Evolutionary conservation across 148 eudicot genomes (phyloP).

Genomic region (Persicaria tinctoria): DNA sequence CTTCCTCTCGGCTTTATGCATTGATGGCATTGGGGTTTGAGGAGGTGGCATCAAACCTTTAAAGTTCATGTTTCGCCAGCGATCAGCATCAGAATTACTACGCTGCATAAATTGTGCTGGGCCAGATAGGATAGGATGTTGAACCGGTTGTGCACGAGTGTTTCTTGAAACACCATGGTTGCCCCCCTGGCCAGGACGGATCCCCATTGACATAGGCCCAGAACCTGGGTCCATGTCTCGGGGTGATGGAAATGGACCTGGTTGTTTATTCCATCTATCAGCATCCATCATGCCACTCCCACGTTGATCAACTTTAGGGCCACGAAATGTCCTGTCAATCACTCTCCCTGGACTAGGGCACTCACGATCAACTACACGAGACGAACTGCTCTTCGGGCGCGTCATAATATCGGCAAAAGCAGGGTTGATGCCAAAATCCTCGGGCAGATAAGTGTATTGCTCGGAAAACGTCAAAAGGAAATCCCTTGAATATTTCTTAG

Average conservation of each 20-base stretch:
- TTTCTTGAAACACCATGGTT: constrained; percentile 56
- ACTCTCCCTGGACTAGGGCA: constrained; percentile 54
- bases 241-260: constrained; percentile 33
- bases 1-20: constrained; percentile 89
- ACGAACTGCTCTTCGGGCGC: constrained; percentile 23
- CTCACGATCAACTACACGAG: constrained; percentile 43
- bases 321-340: constrained; percentile 41
- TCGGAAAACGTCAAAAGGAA: constrained; percentile 71
- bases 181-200: constrained; percentile 56
- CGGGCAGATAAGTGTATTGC: constrained; percentile 57
- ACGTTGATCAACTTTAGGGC: constrained; percentile 46
- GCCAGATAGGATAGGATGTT: constrained; percentile 50
- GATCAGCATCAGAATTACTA: constrained; percentile 59
- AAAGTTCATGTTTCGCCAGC: constrained; percentile 56
- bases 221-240: constrained; percentile 41
- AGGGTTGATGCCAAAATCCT: constrained; percentile 36
- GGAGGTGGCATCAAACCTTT: constrained; percentile 76
- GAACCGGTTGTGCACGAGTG: constrained; percentile 53
- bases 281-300: constrained; percentile 45
- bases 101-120: constrained; percentile 55
- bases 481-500: constrained; percentile 74
- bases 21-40: constrained; percentile 33
- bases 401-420: constrained; percentile 41
- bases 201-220: constrained; percentile 33
- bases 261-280: constrained; percentile 60